These are phyloP conservation scores for Phlebopus sp. DNA, from an alignment of 1,284 basidiomycete species.

Conservation along the genomic window DNA sequence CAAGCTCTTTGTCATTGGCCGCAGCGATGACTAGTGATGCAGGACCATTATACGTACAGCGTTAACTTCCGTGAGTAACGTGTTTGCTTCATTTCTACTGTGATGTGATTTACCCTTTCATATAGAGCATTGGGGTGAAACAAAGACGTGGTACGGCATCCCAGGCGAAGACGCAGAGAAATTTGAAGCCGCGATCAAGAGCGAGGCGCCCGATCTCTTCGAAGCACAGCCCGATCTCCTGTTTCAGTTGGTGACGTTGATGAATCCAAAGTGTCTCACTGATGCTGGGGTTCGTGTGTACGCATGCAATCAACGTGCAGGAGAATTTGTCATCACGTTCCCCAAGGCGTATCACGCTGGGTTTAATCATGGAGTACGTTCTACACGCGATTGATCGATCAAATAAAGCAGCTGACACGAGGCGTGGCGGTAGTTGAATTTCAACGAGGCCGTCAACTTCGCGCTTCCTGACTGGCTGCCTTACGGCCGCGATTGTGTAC, in stretches of 20 bases:
- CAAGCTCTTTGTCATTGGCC: conserved; percentile 18
- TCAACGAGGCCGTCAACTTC: conserved; percentile 99
- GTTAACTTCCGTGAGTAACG: conserved; percentile 83
- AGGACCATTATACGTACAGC: conserved; percentile 98
- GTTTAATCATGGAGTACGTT: conserved; percentile 92
- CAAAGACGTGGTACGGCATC: conserved; percentile 99
- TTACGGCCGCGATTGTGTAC: conserved; percentile 83
- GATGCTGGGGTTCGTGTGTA: conserved; percentile 93
- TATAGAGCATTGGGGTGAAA: conserved; percentile 98
- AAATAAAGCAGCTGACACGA: conserved; percentile 20
- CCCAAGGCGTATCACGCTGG: conserved; percentile 99
- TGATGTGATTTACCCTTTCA: conserved; percentile 21
- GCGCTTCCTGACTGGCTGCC: conserved; percentile 95
- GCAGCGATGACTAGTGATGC: conserved; percentile 18
- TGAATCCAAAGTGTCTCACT: conserved; percentile 88
- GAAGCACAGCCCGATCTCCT: conserved; percentile 96
- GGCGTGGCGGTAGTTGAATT: conserved; percentile 71
- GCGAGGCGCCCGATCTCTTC: conserved; percentile 97
- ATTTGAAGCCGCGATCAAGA: conserved; percentile 94
- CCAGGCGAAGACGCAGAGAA: conserved; percentile 92
- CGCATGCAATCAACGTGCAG: conserved; percentile 94
- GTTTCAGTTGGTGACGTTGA: conserved; percentile 96
- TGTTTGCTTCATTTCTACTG: conserved; percentile 14
- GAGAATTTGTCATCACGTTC: conserved; percentile 97
- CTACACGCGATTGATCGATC: conserved; percentile 27